phyloP scores from a whole-genome alignment of 139 green algal genomes.

The Closterium sp. region DNA sequence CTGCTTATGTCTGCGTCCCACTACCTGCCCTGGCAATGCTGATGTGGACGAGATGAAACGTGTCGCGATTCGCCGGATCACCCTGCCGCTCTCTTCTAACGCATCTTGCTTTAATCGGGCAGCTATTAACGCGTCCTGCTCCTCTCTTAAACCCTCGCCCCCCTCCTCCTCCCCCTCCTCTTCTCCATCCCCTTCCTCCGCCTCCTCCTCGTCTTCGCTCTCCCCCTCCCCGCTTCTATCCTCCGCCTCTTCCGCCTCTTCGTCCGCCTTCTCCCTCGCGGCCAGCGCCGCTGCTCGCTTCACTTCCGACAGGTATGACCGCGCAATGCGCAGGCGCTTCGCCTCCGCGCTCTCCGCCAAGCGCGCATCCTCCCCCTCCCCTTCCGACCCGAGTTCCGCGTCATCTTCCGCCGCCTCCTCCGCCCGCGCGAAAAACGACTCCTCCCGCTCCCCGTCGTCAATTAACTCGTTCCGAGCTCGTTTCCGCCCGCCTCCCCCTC shows the following conservation, averaged over 20 bases:
- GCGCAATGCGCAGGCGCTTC: constrained; percentile 74
- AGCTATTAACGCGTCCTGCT: constrained; percentile 5
- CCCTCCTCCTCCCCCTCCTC: constrained; percentile 51
- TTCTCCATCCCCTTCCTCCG: neutral
- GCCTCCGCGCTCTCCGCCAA: constrained; percentile 77
- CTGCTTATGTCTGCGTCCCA: constrained; percentile 50
- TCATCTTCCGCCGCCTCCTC: constrained; percentile 6
- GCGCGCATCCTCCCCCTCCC: constrained; percentile 31
- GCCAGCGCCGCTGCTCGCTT: constrained; percentile 29
- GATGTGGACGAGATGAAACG: neutral
- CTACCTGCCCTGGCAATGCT: neutral
- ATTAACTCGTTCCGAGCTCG: too few species aligned
- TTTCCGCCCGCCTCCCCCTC: too few species aligned
- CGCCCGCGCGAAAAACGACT: neutral
- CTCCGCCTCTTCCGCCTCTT: too few species aligned
- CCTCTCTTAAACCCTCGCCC: constrained; percentile 36
- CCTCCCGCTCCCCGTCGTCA: neutral
- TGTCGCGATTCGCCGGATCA: constrained; percentile 5
- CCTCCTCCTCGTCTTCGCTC: too few species aligned
- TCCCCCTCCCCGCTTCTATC: too few species aligned
- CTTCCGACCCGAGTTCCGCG: constrained; percentile 6
- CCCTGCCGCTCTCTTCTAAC: constrained; percentile 30
- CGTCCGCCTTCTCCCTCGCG: constrained; percentile 9
- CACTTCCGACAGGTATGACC: constrained; percentile 69
- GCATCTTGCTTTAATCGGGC: constrained; percentile 11